phyloP scores from a whole-genome alignment of 164 flowering plant species.

The Aristolochia contorta region DNA sequence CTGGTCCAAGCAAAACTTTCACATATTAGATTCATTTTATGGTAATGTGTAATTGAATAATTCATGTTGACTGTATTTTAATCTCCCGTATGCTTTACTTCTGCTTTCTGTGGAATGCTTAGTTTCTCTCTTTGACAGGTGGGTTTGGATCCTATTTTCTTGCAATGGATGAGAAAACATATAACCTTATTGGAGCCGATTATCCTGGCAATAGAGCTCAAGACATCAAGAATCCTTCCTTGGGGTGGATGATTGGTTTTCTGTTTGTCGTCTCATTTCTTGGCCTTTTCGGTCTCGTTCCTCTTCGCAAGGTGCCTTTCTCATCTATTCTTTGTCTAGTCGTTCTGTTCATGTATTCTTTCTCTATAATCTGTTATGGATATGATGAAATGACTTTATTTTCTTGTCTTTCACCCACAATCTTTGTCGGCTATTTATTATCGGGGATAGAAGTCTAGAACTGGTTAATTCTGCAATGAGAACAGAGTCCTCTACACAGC shows the following conservation, averaged over 20 bases:
- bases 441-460: no score
- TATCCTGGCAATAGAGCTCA: conserved; percentile 86
- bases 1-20: no score
- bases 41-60: no score
- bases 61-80: no score
- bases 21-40: no score
- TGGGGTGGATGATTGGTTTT: conserved; percentile 94
- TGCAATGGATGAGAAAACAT: conserved; percentile 89
- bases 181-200: conserved; percentile 78
- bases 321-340: not conserved
- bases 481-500: no score
- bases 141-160: conserved; percentile 87
- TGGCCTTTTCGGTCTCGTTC: conserved; percentile 89
- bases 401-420: no score
- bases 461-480: no score
- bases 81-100: no score
- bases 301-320: conserved; percentile 79
- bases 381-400: not conserved
- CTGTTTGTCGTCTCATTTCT: conserved; percentile 89
- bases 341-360: not conserved
- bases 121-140: conserved; percentile 30
- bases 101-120: not conserved
- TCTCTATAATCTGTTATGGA: not conserved
- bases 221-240: conserved; percentile 75
- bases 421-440: no score